Evolutionary conservation across 2,329 filamentous ascomycete species (phyloP), one percentile per base, ranked within the genome.

Genomic region (Colletotrichum chlorophyti): DNA sequence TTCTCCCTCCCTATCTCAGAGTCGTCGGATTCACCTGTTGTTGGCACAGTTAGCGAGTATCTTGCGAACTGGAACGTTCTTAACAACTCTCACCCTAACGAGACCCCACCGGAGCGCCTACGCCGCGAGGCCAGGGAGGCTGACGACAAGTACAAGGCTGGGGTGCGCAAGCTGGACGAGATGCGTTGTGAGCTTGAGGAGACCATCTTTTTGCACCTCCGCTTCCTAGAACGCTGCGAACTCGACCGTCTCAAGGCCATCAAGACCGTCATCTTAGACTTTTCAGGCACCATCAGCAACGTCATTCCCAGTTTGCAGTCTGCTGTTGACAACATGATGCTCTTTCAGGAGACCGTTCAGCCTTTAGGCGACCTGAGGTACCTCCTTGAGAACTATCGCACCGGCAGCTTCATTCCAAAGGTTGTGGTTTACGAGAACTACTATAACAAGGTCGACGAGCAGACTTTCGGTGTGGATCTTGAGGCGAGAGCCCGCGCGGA

Each of bases 271-370:
- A 89, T 99, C 62, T 84, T 99, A 38, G 96, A 99, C 76, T 98
- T 99, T 74, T 97, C 94, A 5, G 95, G 95, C 41, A 93, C 94
- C 32, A 91, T 99, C 73, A 94, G 94, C 81, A 99, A 99, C 69
- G 94, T 97, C 67, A 98, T 99, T 63, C 96, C 95, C 15, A 96
- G 91, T 69, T 79, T 99, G 62, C 95, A 98, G 75, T 94, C 94
- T 58, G 93, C 93, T 0, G 93, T 99, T 21, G 95, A 99, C 77
- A 93, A 96, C 71, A 97, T 99, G 93, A 93, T 99, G 88, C 83
- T 99, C 42, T 99, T 96, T 77, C 95, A 99, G 74, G 95, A 99
- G 79, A 98, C 95, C 1, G 91, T 99, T n/a, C 95, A 98, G 74
- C 95, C 95, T 6, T 73, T 88, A 43, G 91, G 91, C 34, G 95